These are phyloP conservation scores for Sphagnum contortum DNA, from an alignment of 225 moss, liverwort and hornwort species.

Conservation along the genomic window DNA sequence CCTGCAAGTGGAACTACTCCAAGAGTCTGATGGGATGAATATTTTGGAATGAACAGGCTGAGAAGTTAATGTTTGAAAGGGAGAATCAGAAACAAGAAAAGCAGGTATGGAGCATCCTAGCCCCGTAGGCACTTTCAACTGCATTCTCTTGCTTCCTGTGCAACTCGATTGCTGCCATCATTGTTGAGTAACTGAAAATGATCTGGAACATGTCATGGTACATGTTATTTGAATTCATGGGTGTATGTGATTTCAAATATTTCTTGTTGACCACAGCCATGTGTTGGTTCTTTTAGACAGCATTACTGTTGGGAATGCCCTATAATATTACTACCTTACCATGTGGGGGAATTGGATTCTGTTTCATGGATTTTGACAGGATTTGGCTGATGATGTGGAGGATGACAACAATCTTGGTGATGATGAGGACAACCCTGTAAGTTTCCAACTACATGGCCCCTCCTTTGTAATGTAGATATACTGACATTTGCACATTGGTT, in stretches of 20 bases:
- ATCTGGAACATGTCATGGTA: no score
- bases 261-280: not conserved
- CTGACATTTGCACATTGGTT: no score
- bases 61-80: slow-evolving; percentile 64
- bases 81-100: slow-evolving; percentile 52
- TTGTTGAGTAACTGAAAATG: not conserved
- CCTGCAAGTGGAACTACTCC: no score
- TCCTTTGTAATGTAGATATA: no score
- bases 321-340: not conserved
- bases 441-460: not conserved
- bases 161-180: slow-evolving; percentile 1
- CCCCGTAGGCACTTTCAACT: not conserved
- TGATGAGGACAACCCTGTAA: not conserved
- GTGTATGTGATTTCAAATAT: not conserved
- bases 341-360: not conserved
- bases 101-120: slow-evolving; percentile 34
- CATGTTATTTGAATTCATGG: no score
- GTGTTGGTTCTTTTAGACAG: not conserved
- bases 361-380: slow-evolving; percentile 5
- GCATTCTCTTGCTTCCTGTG: not conserved
- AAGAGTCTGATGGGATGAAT: no score
- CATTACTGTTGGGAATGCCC: no score
- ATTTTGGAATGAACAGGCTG: slow-evolving; percentile 27
- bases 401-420: no score
- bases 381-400: slow-evolving; percentile 4